A percentile compares a stretch with the other conserved stretches of the same genome.
These are phyloP conservation scores for barrel medic (Medicago truncatula) DNA, from an alignment of 306 rosid genomes.

Conservation along the genomic window DNA sequence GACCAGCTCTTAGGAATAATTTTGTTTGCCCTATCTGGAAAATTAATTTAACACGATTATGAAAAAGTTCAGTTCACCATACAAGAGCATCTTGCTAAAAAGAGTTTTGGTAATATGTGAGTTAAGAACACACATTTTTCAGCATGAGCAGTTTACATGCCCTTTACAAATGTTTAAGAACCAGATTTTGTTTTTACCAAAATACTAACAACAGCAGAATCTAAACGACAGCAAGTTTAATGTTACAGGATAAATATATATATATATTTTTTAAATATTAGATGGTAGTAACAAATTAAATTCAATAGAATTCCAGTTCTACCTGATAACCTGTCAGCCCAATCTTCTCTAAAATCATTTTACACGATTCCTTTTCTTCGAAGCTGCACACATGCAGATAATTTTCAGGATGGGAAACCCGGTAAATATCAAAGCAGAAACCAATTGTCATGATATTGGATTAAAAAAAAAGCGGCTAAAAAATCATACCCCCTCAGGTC, in stretches of 20 bases:
- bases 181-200: background rate
- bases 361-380: constrained; percentile 72
- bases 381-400: constrained; percentile 58
- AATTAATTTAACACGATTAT: constrained; percentile 42
- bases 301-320: constrained; percentile 40
- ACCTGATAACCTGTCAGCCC: constrained; percentile 88
- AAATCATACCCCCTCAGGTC: background rate
- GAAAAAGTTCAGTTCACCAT: constrained; percentile 33
- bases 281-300: constrained; percentile 2
- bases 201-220: constrained; percentile 21
- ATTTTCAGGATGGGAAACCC: constrained; percentile 43
- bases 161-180: constrained; percentile 25
- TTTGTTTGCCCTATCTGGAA: constrained; percentile 81
- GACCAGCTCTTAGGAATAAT: constrained; percentile 84
- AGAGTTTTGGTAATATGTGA: constrained; percentile 1
- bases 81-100: constrained; percentile 31
- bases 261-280: background rate
- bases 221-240: constrained; percentile 30
- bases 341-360: constrained; percentile 68
- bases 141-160: constrained; percentile 25
- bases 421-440: constrained; percentile 38
- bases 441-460: constrained; percentile 28
- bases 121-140: constrained; percentile 30
- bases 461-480: constrained; percentile 2
- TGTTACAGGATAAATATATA: constrained; percentile 20